phyloP scores from a whole-genome alignment of 805 yeast species.

The Saccharomyces cerevisiae region DNA sequence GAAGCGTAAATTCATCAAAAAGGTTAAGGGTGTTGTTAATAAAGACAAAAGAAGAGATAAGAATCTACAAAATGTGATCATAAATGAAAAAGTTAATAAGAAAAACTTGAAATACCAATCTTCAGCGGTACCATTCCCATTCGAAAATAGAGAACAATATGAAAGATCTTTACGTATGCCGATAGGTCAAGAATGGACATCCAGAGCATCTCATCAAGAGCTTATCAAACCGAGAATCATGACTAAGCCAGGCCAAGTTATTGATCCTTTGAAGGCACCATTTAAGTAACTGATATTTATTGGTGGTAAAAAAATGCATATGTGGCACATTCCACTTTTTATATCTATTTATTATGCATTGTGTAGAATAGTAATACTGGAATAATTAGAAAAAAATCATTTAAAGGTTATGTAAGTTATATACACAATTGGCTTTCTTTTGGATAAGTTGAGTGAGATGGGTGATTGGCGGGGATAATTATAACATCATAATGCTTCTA shows the following conservation, averaged over 20 bases:
- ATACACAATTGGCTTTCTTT: constrained; percentile 1
- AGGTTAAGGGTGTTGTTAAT: constrained; percentile 66
- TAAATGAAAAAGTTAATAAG: constrained; percentile 80
- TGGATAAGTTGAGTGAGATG: neutral
- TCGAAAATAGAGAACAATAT: constrained; percentile 86
- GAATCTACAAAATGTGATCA: constrained; percentile 69
- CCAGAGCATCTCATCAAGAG: constrained; percentile 77
- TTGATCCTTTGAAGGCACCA: constrained; percentile 88
- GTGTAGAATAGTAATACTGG: neutral
- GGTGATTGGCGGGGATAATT: neutral
- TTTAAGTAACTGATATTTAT: constrained; percentile 38
- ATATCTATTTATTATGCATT: neutral
- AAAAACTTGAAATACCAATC: constrained; percentile 81
- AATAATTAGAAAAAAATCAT: neutral
- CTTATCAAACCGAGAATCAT: constrained; percentile 82
- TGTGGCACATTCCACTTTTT: neutral
- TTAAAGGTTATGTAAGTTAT: neutral
- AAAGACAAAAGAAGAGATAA: constrained; percentile 72
- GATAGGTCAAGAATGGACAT: constrained; percentile 94
- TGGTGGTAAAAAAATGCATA: neutral
- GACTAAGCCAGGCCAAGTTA: constrained; percentile 79
- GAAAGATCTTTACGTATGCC: constrained; percentile 92
- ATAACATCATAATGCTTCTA: constrained; percentile 67
- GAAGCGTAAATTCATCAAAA: constrained; percentile 59
- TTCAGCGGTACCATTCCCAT: constrained; percentile 89